Conservation (phyloP, 345 rosid species). For the Eucalyptus leucophloia region DNA sequence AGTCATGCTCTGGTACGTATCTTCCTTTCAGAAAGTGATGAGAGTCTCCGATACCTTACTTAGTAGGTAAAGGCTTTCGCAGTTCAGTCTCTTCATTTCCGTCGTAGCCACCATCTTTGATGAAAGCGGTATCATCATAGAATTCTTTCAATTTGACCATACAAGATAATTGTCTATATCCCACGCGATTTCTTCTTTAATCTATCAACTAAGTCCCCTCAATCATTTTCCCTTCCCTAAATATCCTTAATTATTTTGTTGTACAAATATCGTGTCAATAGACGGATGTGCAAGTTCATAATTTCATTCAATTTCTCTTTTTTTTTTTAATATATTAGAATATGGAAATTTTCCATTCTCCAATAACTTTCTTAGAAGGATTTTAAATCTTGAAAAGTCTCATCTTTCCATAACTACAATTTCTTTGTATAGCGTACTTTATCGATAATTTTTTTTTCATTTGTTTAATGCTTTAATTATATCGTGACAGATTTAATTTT, state of each 20-base stretch:
- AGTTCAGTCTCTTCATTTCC: background rate
- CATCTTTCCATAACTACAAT: background rate
- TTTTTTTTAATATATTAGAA: background rate
- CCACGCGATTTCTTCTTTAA: background rate
- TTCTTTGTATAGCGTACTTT: background rate
- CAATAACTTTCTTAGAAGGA: background rate
- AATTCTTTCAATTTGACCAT: too few species aligned
- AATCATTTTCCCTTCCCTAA: background rate
- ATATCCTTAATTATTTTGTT: too few species aligned
- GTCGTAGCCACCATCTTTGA: too few species aligned
- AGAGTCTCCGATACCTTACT: too few species aligned
- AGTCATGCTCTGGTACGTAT: conserved; percentile 25
- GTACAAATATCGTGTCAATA: background rate
- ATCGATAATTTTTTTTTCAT: background rate
- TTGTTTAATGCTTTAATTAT: too few species aligned
- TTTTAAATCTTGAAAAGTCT: background rate
- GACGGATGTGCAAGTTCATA: background rate
- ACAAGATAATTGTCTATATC: too few species aligned
- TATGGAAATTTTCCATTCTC: background rate
- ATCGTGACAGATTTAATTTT: background rate
- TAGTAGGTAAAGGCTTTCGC: too few species aligned
- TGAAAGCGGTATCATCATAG: background rate
- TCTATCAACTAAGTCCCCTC: background rate
- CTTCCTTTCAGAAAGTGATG: too few species aligned
- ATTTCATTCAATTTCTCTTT: background rate